Conservation (phyloP, 176 grass and related monocot genomes). For the Musa acuminata region DNA sequence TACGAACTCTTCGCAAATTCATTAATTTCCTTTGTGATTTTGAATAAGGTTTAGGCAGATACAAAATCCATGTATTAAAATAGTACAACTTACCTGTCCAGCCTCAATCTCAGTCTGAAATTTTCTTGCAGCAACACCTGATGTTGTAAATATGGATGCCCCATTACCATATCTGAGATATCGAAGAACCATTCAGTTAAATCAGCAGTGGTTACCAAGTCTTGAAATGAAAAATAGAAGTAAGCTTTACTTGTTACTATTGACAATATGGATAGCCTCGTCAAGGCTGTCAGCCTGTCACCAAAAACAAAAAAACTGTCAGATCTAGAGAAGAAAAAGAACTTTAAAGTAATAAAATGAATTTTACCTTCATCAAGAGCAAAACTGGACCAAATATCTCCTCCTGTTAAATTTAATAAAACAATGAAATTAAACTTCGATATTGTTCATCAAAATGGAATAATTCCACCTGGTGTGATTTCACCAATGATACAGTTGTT, state of each 20-base stretch:
- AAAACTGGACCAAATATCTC: conserved; percentile 97
- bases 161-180: conserved; percentile 80
- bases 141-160: conserved; percentile 92
- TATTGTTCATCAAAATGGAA: neutral
- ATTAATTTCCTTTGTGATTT: too few relatives aligned
- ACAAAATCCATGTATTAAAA: neutral
- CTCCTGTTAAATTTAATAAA: conserved; percentile 31
- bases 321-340: conserved; percentile 5
- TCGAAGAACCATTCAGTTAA: conserved; percentile 18
- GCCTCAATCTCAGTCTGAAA: conserved; percentile 91
- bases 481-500: neutral
- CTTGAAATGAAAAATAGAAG: conserved; percentile 9
- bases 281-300: conserved; percentile 77
- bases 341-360: neutral
- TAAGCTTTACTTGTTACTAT: conserved; percentile 69
- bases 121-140: conserved; percentile 70
- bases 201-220: neutral
- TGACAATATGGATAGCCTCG: conserved; percentile 82
- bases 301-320: conserved; percentile 8
- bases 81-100: conserved; percentile 48
- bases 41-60: too few relatives aligned
- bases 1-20: too few relatives aligned
- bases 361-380: conserved; percentile 81
- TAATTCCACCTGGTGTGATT: neutral
- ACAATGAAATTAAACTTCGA: neutral